phyloP scores from a whole-genome alignment of 2,329 filamentous ascomycete species.

The Colletotrichum falcatum region DNA sequence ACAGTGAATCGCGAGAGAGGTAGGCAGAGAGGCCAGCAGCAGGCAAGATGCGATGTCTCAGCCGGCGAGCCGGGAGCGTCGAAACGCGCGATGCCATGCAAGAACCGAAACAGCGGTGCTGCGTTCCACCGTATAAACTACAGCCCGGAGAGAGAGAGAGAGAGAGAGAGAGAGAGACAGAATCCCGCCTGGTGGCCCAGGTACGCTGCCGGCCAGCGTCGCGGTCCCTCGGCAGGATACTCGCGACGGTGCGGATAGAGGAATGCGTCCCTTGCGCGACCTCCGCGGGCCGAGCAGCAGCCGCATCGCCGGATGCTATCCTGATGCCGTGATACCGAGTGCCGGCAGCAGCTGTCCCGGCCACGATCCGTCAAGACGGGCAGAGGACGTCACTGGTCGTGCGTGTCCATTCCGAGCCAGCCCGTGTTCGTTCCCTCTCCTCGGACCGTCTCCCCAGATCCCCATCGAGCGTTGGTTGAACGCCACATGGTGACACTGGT shows the following conservation, averaged over 20 bases:
- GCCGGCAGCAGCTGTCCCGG: conserved; percentile 6
- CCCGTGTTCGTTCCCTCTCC: neutral
- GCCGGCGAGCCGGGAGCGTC: conserved; percentile 21
- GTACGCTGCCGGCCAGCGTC: neutral
- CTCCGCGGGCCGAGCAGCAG: neutral
- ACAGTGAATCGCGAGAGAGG: conserved; percentile 28
- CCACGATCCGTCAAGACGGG: conserved; percentile 29
- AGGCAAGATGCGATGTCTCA: neutral
- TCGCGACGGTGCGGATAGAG: neutral
- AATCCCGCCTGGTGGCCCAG: neutral
- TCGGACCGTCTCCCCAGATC: neutral
- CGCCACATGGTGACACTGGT: conserved; percentile 27
- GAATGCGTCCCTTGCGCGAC: neutral
- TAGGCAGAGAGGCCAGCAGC: too few relatives aligned
- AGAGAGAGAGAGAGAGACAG: neutral
- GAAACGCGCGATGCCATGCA: conserved; percentile 29
- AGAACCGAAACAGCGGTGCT: conserved; percentile 15
- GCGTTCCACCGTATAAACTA: conserved; percentile 17
- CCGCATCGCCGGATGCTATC: neutral
- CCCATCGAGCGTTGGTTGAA: conserved; percentile 1
- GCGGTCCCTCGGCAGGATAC: too few relatives aligned
- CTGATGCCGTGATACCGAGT: conserved; percentile 8
- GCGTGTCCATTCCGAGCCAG: neutral
- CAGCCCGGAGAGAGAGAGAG: neutral
- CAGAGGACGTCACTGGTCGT: conserved; percentile 1